Conservation (phyloP, 306 rosid genomes). For the Rubus idaeus region DNA sequence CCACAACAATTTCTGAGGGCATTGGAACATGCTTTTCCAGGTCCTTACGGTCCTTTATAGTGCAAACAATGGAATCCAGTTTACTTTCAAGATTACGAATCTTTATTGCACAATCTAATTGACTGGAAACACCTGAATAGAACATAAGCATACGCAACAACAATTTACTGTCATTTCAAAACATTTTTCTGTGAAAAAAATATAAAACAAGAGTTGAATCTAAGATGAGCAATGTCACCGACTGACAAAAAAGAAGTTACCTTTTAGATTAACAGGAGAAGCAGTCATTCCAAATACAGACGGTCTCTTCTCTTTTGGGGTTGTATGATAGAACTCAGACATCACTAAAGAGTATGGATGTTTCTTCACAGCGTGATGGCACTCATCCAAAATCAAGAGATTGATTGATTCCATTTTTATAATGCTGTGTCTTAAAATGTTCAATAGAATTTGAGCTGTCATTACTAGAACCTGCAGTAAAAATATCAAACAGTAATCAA, state of each 20-base stretch:
- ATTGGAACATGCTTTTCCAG: conserved; percentile 95
- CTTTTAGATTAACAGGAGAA: conserved; percentile 96
- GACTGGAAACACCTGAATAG: conserved; percentile 93
- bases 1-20: conserved; percentile 93
- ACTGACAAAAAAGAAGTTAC: conserved; percentile 33
- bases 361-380: conserved; percentile 98
- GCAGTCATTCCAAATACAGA: conserved; percentile 98
- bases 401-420: conserved; percentile 89
- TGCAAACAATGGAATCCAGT: conserved; percentile 92
- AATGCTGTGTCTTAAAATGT: conserved; percentile 97
- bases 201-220: background rate
- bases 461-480: conserved; percentile 85
- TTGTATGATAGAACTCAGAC: conserved; percentile 99
- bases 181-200: background rate
- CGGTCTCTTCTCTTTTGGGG: conserved; percentile 87
- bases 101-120: conserved; percentile 96
- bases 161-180: background rate
- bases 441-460: conserved; percentile 98
- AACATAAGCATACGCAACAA: conserved; percentile 29
- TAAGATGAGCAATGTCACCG: background rate
- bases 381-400: conserved; percentile 91
- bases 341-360: conserved; percentile 97
- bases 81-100: conserved; percentile 98
- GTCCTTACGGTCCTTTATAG: conserved; percentile 96
- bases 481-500: conserved; percentile 26